Evolutionary conservation across 163 green algal genomes (phyloP).

Genomic region (Picocystis sp.): DNA sequence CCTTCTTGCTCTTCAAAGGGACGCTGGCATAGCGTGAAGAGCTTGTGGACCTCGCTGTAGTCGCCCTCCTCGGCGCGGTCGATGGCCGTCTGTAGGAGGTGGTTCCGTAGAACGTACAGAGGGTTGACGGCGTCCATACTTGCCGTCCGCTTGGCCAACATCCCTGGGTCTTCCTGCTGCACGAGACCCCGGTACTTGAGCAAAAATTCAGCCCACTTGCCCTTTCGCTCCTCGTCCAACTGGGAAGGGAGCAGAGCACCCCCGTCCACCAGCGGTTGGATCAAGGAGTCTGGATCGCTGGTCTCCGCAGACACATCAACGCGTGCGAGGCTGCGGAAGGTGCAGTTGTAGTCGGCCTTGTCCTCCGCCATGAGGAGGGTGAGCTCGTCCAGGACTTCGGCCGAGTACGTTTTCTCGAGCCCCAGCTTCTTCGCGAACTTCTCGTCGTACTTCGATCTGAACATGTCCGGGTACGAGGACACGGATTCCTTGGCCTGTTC

Average conservation of each 20-base stretch:
- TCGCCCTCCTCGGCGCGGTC: constrained; percentile 21
- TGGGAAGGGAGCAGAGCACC: no score
- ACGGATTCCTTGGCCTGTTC: constrained; percentile 18
- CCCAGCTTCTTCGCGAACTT: constrained; percentile 16
- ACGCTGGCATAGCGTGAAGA: constrained; percentile 13
- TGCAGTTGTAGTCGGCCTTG: constrained; percentile 45
- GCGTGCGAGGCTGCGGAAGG: constrained; percentile 22
- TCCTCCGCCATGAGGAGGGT: constrained; percentile 24
- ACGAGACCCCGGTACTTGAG: not conserved
- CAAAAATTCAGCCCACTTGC: not conserved
- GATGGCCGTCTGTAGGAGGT: constrained; percentile 22
- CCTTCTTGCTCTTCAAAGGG: constrained; percentile 21
- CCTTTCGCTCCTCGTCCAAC: no score
- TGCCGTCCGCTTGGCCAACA: constrained; percentile 9
- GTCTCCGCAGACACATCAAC: no score
- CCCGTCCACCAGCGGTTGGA: no score
- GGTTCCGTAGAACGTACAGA: constrained; percentile 24
- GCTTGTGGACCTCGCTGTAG: constrained; percentile 8
- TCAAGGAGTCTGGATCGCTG: no score
- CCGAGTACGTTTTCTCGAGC: constrained; percentile 18
- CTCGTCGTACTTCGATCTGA: constrained; percentile 9
- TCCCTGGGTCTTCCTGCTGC: not conserved
- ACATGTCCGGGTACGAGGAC: not conserved
- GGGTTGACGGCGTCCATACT: constrained; percentile 22
- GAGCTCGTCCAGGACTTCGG: constrained; percentile 21